phyloP scores from a whole-genome alignment of 345 rosid species.

The Eucalyptus regnans region DNA sequence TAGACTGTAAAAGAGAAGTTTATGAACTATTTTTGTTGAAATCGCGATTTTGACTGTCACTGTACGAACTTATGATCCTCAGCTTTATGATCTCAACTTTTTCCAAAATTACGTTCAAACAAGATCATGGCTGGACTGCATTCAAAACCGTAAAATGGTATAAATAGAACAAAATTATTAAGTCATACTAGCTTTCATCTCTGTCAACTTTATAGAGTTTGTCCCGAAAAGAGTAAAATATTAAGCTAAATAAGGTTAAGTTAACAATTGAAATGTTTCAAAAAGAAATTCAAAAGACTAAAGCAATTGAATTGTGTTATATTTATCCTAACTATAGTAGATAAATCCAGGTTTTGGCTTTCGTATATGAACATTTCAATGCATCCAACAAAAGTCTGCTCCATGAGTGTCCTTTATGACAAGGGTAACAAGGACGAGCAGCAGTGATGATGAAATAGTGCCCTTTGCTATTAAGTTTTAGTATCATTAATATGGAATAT shows the following conservation, averaged over 20 bases:
- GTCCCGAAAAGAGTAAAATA: background rate
- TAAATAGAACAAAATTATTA: background rate
- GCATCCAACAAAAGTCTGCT: background rate
- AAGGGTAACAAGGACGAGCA: background rate
- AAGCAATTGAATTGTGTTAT: background rate
- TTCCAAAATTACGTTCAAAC: background rate
- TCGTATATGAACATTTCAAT: background rate
- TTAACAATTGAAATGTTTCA: background rate
- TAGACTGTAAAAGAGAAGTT: background rate
- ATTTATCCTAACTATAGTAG: background rate
- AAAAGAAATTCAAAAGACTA: background rate
- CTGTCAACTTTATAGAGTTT: background rate
- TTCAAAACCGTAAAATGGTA: background rate
- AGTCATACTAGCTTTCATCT: background rate
- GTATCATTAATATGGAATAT: background rate
- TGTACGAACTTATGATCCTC: background rate
- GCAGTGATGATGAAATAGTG: background rate
- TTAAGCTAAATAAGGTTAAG: background rate
- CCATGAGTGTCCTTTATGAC: background rate
- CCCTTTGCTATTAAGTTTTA: background rate
- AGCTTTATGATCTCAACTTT: background rate
- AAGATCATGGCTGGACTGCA: background rate
- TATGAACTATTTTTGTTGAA: background rate
- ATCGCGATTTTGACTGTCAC: background rate
- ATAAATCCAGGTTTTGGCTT: background rate